Conservation (phyloP, 495 filamentous ascomycete genomes). For the Massariosphaeria phaeospora region DNA sequence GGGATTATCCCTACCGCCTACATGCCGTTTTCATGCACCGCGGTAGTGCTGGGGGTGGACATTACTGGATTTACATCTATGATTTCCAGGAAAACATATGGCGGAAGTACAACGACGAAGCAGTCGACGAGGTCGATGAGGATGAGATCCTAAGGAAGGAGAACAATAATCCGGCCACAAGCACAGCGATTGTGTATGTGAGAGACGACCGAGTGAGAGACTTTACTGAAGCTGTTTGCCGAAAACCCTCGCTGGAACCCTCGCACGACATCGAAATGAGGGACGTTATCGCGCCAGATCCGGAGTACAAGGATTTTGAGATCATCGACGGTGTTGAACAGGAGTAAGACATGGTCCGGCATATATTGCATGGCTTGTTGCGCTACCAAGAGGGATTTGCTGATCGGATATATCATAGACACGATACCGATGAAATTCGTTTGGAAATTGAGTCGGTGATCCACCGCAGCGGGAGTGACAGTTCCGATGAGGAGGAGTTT, state of each 20-base stretch:
- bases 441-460: too few relatives aligned
- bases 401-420: not conserved
- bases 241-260: constrained; percentile 35
- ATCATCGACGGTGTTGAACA: constrained; percentile 16
- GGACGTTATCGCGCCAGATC: constrained; percentile 4
- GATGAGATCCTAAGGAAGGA: constrained; percentile 59
- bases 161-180: constrained; percentile 51
- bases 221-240: constrained; percentile 58
- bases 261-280: constrained; percentile 18
- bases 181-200: constrained; percentile 87
- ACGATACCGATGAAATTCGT: too few relatives aligned
- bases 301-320: not conserved
- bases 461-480: too few relatives aligned
- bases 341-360: not conserved
- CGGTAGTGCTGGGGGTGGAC: constrained; percentile 62
- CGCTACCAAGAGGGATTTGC: not conserved
- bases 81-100: constrained; percentile 78
- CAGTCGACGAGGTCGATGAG: constrained; percentile 62
- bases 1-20: constrained; percentile 67
- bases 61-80: constrained; percentile 96
- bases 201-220: constrained; percentile 55
- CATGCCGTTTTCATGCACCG: constrained; percentile 90
- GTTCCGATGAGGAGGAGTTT: too few relatives aligned
- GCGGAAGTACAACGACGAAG: constrained; percentile 90
- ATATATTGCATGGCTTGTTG: not conserved